Percentiles rank a stretch among this genome's conserved stretches.
Conservation (phyloP, 2,329 filamentous ascomycete genomes). For the Neonectria sp. region DNA sequence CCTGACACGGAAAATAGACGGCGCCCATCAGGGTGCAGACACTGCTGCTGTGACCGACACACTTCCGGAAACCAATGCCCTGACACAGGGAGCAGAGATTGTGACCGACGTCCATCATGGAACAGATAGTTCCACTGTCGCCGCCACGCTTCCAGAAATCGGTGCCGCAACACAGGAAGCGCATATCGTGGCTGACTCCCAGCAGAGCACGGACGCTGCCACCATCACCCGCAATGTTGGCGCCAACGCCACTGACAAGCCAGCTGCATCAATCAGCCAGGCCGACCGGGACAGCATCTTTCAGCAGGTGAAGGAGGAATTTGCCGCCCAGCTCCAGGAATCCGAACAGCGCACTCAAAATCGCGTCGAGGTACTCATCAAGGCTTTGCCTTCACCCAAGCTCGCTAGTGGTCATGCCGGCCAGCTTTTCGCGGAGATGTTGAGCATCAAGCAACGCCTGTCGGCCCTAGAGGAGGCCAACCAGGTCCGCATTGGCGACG, state of each 20-base stretch:
- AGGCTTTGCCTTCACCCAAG: neutral
- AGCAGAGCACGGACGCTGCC: neutral
- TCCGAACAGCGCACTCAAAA: neutral
- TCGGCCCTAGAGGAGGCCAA: constrained; percentile 18
- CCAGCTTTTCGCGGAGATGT: constrained; percentile 5
- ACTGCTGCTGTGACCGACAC: neutral
- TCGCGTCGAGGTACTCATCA: neutral
- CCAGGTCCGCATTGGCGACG: constrained; percentile 5
- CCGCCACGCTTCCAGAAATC: neutral
- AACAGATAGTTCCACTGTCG: neutral
- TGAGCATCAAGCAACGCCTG: constrained; percentile 17
- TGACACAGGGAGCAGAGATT: neutral
- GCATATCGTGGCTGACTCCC: neutral
- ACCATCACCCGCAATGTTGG: neutral
- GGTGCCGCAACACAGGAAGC: neutral
- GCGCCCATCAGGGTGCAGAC: neutral
- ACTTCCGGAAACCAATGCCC: neutral
- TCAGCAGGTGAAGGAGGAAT: constrained; percentile 9
- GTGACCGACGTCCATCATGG: neutral
- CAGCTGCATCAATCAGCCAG: neutral
- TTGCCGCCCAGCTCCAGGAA: neutral
- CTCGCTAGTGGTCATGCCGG: neutral
- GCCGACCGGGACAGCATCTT: constrained; percentile 2
- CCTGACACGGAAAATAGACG: neutral
- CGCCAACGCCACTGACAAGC: neutral